Conservation (phyloP, 2,329 filamentous ascomycete species). For the Proliferodiscus dingleyae region DNA sequence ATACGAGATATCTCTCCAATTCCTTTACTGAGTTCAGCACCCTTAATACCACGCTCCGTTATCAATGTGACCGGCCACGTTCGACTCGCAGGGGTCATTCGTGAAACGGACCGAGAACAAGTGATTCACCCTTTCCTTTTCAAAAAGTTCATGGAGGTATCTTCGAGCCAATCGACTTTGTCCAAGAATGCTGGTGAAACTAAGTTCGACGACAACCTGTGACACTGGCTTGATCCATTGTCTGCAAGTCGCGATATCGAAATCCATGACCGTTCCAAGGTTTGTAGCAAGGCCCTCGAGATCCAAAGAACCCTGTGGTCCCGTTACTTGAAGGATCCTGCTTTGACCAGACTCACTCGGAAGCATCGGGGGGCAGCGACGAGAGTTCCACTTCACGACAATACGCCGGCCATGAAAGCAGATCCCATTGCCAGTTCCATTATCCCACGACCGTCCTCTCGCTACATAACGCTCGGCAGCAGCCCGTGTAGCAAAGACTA, state of each 20-base stretch:
- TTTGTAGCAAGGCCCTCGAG: neutral
- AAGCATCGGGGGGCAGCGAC: slow-evolving; percentile 3
- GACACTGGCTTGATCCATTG: no score
- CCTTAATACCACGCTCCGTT: no score
- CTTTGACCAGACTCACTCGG: slow-evolving; percentile 6
- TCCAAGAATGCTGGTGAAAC: no score
- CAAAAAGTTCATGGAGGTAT: no score
- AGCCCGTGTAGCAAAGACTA: neutral
- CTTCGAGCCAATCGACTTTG: no score
- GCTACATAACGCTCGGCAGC: neutral
- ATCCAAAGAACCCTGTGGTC: neutral
- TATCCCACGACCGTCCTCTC: neutral
- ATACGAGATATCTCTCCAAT: no score
- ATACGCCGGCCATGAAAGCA: slow-evolving; percentile 6
- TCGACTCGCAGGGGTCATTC: neutral
- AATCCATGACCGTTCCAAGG: no score
- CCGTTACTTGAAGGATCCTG: slow-evolving; percentile 11
- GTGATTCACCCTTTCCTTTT: neutral
- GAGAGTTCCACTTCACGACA: slow-evolving; percentile 10
- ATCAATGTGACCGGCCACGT: slow-evolving; percentile 2
- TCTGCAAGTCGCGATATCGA: slow-evolving; percentile 2
- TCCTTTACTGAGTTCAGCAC: no score
- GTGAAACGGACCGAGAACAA: no score
- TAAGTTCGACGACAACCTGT: no score
- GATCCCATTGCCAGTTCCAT: neutral